These are phyloP conservation scores for Apiosordaria backusii DNA, from an alignment of 495 filamentous ascomycete genomes.

Conservation along the genomic window DNA sequence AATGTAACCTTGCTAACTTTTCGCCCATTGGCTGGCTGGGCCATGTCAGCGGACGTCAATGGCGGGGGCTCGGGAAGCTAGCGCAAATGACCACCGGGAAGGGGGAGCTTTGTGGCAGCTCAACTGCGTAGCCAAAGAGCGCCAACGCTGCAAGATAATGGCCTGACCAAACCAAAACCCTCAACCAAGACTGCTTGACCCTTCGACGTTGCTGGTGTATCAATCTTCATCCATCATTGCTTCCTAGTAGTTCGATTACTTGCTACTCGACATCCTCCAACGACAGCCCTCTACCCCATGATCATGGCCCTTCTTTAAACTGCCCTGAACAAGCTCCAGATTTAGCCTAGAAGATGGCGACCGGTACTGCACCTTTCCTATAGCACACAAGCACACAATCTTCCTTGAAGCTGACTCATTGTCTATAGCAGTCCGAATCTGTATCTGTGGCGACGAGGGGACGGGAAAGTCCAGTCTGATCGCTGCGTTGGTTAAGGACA, in stretches of 20 bases:
- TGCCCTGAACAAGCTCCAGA: not conserved
- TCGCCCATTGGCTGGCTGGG: conserved; percentile 1
- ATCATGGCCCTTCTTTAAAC: not conserved
- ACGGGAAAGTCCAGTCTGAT: conserved; percentile 69
- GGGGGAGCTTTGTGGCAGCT: conserved; percentile 2
- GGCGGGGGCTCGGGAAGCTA: not conserved
- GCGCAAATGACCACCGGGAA: not conserved
- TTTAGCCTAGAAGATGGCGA: conserved; percentile 7
- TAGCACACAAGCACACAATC: not conserved
- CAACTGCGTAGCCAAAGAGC: not conserved
- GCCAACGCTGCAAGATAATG: not conserved
- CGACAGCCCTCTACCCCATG: not conserved
- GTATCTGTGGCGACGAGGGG: conserved; percentile 92
- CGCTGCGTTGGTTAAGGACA: conserved; percentile 83
- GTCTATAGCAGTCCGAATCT: conserved; percentile 70
- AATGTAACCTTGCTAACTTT: conserved; percentile 1
- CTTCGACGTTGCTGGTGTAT: too few relatives aligned
- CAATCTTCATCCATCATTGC: not conserved
- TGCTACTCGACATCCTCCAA: not conserved
- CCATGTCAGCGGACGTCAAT: conserved; percentile 2
- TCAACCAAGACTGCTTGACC: too few relatives aligned
- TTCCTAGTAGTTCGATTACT: not conserved
- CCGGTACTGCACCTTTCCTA: conserved; percentile 10
- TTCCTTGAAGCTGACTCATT: conserved; percentile 12
- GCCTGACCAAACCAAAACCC: not conserved